Conservation (phyloP, 108 stramenopile genomes). For the Fragilariopsis cylindrus region DNA sequence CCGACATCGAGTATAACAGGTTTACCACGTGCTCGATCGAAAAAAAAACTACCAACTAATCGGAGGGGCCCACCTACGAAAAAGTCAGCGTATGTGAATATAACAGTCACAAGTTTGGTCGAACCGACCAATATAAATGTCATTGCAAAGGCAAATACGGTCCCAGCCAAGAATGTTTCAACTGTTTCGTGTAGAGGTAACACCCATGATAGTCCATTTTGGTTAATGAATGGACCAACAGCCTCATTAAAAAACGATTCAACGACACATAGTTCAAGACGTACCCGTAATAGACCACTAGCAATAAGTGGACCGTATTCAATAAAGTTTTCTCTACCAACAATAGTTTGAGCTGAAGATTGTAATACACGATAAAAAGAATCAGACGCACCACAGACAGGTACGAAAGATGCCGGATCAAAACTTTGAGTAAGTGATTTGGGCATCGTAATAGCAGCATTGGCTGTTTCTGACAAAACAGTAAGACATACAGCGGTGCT, state of each 20-base stretch:
- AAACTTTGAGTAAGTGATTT: conserved; percentile 45
- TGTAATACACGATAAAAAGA: conserved; percentile 83
- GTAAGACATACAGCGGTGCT: conserved; percentile 6
- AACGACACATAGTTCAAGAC: conserved; percentile 91
- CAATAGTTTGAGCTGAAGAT: conserved; percentile 62
- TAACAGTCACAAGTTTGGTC: conserved; percentile 87
- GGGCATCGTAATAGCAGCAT: conserved; percentile 28
- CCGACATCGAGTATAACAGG: conserved; percentile 91
- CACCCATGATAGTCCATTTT: conserved; percentile 89
- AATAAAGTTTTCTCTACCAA: conserved; percentile 81
- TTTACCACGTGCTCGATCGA: conserved; percentile 81
- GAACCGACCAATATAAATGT: conserved; percentile 93
- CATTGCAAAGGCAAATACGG: conserved; percentile 88
- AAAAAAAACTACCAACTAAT: conserved; percentile 80
- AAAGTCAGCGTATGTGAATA: conserved; percentile 85
- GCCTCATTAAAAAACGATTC: conserved; percentile 94
- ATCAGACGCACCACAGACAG: conserved; percentile 87
- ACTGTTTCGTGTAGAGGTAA: conserved; percentile 90
- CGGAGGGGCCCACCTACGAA: conserved; percentile 66
- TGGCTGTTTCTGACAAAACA: conserved; percentile 8
- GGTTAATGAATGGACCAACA: conserved; percentile 85
- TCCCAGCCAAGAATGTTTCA: conserved; percentile 90
- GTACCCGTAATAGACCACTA: conserved; percentile 84
- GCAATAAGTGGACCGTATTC: conserved; percentile 93
- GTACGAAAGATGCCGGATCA: conserved; percentile 80